These are phyloP conservation scores for Ogataea corticis DNA, from an alignment of 805 yeast species.

Conservation along the genomic window DNA sequence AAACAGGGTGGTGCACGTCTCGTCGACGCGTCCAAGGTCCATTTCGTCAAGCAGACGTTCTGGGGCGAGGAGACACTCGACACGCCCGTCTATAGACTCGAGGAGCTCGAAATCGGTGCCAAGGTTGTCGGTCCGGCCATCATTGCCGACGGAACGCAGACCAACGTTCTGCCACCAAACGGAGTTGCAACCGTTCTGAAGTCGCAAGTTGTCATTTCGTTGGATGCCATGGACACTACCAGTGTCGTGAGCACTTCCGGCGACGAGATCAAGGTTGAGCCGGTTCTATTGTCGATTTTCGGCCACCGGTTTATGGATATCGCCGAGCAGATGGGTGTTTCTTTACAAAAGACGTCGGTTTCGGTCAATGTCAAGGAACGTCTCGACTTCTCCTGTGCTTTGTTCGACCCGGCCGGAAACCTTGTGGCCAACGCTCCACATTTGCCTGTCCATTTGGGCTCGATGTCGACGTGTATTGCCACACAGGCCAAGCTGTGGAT, in stretches of 20 bases:
- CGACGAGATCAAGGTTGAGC: constrained; percentile 48
- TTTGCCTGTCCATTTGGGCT: constrained; percentile 83
- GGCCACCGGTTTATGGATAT: constrained; percentile 87
- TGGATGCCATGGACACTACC: constrained; percentile 10
- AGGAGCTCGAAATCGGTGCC: constrained; percentile 54
- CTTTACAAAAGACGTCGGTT: constrained; percentile 76
- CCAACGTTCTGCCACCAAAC: constrained; percentile 69
- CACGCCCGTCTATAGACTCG: constrained; percentile 58
- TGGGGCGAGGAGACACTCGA: constrained; percentile 53
- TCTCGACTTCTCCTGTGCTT: constrained; percentile 81
- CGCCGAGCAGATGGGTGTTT: constrained; percentile 87
- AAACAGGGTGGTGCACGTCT: constrained; percentile 21
- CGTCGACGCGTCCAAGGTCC: constrained; percentile 30
- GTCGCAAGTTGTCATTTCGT: constrained; percentile 58
- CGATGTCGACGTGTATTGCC: constrained; percentile 79
- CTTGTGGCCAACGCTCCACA: constrained; percentile 88
- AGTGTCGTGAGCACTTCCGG: constrained; percentile 7
- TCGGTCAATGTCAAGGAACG: constrained; percentile 84
- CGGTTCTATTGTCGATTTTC: constrained; percentile 72
- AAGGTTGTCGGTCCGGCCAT: constrained; percentile 69
- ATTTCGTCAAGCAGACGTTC: constrained; percentile 48
- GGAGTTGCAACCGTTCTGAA: constrained; percentile 55
- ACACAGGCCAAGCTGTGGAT: constrained; percentile 67
- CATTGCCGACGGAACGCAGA: constrained; percentile 78
- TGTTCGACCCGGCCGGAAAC: constrained; percentile 75